phyloP scores from a whole-genome alignment of 2,329 filamentous ascomycete species.

The Scedosporium boydii region DNA sequence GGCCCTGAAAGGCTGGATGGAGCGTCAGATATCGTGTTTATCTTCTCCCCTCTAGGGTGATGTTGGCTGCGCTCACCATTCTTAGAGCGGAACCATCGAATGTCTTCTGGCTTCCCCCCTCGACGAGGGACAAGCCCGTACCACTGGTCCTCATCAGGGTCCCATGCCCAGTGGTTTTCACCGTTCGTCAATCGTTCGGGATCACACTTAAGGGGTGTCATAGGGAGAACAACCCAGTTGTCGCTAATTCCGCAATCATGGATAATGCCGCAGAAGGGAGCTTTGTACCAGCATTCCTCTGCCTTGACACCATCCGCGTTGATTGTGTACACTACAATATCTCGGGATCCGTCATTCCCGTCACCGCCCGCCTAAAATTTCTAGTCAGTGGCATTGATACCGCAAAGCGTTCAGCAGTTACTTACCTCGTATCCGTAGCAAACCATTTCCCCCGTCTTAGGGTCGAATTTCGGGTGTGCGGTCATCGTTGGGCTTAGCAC shows the following conservation, averaged over 20 bases:
- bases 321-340: constrained; percentile 26
- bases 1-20: constrained; percentile 31
- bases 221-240: constrained; percentile 3
- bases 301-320: constrained; percentile 17
- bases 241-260: constrained; percentile 31
- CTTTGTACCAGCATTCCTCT: constrained; percentile 22
- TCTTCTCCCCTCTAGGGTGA: not conserved
- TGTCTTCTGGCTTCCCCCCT: constrained; percentile 9
- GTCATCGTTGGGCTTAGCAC: constrained; percentile 26
- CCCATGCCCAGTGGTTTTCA: constrained; percentile 6
- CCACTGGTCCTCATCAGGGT: constrained; percentile 5
- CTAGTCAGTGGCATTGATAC: not conserved
- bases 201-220: constrained; percentile 5
- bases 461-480: constrained; percentile 32
- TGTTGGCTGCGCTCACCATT: constrained; percentile 2
- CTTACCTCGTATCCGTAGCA: constrained; percentile 31
- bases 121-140: constrained; percentile 2
- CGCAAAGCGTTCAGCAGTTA: constrained; percentile 7
- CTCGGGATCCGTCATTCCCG: constrained; percentile 21
- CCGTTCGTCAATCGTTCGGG: constrained; percentile 1
- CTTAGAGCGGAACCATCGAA: constrained; percentile 7
- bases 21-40: not conserved
- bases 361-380: constrained; percentile 1
- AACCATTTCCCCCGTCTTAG: constrained; percentile 27
- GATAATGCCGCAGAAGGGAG: constrained; percentile 27